These are phyloP conservation scores for Sclerotinia borealis DNA, from an alignment of 2,329 filamentous ascomycete species.

Conservation along the genomic window DNA sequence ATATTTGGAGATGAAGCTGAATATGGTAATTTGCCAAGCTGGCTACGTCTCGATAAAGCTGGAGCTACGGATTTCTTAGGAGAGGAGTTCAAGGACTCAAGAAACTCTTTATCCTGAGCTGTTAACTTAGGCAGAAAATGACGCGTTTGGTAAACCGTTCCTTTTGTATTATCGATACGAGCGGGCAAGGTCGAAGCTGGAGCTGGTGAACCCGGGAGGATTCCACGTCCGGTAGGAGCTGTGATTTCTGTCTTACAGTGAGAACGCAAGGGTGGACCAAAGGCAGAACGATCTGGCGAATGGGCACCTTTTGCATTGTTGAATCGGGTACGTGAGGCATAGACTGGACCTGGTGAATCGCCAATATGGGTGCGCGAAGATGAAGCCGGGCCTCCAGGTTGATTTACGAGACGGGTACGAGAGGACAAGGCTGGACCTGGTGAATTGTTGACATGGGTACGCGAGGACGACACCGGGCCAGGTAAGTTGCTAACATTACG, in stretches of 20 bases:
- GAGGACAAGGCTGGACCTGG: not conserved
- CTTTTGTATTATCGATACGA: not conserved
- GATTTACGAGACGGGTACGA: not conserved
- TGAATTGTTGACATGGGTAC: not conserved
- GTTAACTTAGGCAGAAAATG: not conserved
- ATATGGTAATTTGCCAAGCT: not conserved
- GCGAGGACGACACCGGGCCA: not conserved
- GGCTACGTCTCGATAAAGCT: not conserved
- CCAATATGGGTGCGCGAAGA: not conserved
- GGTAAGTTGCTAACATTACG: not conserved
- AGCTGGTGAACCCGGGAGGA: not conserved
- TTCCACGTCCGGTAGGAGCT: not conserved
- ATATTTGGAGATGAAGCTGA: slow-evolving; percentile 7
- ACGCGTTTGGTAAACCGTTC: not conserved
- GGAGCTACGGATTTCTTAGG: not conserved
- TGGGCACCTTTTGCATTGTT: not conserved
- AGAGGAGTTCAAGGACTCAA: not conserved
- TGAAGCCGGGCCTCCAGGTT: not conserved
- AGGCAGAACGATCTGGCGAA: not conserved
- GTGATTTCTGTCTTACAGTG: not conserved
- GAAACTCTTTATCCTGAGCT: not conserved
- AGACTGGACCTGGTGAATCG: not conserved
- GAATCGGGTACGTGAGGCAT: not conserved
- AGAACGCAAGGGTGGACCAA: not conserved
- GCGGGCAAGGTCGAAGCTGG: not conserved